Conservation (phyloP, 352 stramenopile genomes). For the Phytopythium vexans region DNA sequence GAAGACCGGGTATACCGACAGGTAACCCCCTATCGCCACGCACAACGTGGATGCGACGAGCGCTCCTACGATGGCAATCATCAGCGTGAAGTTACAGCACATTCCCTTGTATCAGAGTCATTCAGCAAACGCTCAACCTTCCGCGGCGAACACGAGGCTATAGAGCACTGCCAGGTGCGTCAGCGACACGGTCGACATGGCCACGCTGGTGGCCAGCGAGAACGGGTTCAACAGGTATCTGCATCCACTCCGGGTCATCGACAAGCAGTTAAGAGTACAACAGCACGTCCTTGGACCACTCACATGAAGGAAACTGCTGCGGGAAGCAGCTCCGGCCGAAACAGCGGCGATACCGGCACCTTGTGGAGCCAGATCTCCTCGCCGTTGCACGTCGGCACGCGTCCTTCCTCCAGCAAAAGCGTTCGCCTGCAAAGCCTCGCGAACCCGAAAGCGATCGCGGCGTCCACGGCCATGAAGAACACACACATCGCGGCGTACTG, state of each 20-base stretch:
- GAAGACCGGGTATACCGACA: conserved; percentile 72
- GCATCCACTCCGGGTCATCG: neutral
- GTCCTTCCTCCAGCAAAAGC: conserved; percentile 48
- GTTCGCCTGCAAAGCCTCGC: conserved; percentile 43
- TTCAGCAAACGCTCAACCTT: conserved; percentile 29
- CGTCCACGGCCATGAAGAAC: conserved; percentile 52
- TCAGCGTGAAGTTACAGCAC: neutral
- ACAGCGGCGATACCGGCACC: conserved; percentile 69
- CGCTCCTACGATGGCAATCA: conserved; percentile 22
- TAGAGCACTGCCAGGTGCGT: conserved; percentile 67
- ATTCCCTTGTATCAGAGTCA: neutral
- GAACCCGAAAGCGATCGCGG: conserved; percentile 55
- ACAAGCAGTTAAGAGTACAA: neutral
- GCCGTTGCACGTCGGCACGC: conserved; percentile 25
- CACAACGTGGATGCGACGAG: conserved; percentile 41
- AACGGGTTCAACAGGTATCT: conserved; percentile 81
- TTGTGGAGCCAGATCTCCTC: conserved; percentile 68
- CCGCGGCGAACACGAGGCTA: conserved; percentile 63
- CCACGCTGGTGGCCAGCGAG: conserved; percentile 57
- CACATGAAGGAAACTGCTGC: conserved; percentile 51
- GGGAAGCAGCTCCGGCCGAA: conserved; percentile 41
- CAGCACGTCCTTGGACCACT: conserved; percentile 1
- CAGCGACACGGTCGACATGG: conserved; percentile 68
- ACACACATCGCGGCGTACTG: conserved; percentile 28
- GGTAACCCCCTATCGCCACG: conserved; percentile 58